Conservation (phyloP, 768 basidiomycete genomes). For the Lactifluus volemus region DNA sequence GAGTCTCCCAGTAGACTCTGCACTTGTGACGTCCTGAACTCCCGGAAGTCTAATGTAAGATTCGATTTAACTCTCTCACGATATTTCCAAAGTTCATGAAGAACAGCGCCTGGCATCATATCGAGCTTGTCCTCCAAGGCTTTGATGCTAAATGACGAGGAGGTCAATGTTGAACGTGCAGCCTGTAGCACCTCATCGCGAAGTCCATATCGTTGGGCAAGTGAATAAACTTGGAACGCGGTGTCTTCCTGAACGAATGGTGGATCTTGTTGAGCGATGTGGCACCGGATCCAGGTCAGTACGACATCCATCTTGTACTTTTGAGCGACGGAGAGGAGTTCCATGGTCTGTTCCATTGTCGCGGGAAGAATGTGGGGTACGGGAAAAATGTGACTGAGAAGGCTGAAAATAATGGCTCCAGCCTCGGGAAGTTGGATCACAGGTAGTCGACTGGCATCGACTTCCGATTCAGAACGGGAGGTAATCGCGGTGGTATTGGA, state of each 20-base stretch:
- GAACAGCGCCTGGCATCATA: background rate
- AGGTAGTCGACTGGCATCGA: background rate
- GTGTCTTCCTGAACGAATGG: background rate
- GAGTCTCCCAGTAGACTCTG: background rate
- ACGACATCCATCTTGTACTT: constrained; percentile 2
- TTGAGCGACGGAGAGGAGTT: background rate
- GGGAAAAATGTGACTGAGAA: background rate
- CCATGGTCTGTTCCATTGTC: background rate
- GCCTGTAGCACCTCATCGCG: background rate
- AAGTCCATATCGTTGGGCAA: background rate
- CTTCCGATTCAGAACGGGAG: no score
- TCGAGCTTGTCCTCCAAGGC: background rate
- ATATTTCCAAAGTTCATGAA: constrained; percentile 9
- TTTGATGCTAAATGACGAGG: background rate
- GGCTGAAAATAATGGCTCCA: background rate
- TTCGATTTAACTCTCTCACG: background rate
- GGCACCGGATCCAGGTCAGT: background rate
- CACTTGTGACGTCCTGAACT: background rate
- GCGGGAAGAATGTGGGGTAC: background rate
- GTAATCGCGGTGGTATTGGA: no score
- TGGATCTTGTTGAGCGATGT: background rate
- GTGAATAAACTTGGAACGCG: background rate
- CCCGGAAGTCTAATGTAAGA: background rate
- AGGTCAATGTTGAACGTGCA: background rate
- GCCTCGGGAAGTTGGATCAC: background rate